These are phyloP conservation scores for Termitomyces sp. DNA, from an alignment of 768 basidiomycete genomes.

Conservation along the genomic window DNA sequence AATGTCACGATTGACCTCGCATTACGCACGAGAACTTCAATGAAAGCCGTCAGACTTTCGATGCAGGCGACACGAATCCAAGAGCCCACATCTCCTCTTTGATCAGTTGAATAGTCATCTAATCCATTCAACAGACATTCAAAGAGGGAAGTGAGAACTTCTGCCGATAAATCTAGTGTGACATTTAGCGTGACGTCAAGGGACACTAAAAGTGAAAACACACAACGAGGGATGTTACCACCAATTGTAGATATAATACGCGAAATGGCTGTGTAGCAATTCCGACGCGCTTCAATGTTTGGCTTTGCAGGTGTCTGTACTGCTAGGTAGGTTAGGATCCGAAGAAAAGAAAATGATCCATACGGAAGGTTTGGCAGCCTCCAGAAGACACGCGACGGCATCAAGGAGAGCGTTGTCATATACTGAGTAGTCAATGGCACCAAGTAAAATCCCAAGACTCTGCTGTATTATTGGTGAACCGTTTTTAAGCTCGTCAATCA, in stretches of 20 bases:
- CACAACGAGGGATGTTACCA: conserved; percentile 12
- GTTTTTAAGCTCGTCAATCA: conserved; percentile 56
- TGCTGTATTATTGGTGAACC: conserved; percentile 58
- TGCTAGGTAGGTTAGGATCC: conserved; percentile 12
- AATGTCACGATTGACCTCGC: conserved; percentile 39
- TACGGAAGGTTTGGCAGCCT: conserved; percentile 52
- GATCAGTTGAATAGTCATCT: conserved; percentile 87
- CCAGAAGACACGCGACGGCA: conserved; percentile 54
- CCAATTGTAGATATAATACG: conserved; percentile 32
- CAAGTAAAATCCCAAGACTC: conserved; percentile 65
- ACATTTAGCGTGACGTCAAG: background rate
- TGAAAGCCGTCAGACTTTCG: conserved; percentile 51
- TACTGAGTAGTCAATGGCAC: conserved; percentile 58
- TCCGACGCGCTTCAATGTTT: conserved; percentile 57
- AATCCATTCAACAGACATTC: conserved; percentile 64
- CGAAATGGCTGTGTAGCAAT: conserved; percentile 37
- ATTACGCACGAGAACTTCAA: conserved; percentile 44
- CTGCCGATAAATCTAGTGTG: conserved; percentile 43
- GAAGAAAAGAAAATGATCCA: conserved; percentile 2
- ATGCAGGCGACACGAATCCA: conserved; percentile 86
- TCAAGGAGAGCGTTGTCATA: conserved; percentile 49
- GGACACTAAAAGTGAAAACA: conserved; percentile 6
- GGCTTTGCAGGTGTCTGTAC: conserved; percentile 18
- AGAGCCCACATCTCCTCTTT: conserved; percentile 95
- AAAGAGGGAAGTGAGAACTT: conserved; percentile 42